Base-by-base conservation (phyloP, 192 early-diverging fungal genomes). In the Allomyces macrogynus region DNA sequence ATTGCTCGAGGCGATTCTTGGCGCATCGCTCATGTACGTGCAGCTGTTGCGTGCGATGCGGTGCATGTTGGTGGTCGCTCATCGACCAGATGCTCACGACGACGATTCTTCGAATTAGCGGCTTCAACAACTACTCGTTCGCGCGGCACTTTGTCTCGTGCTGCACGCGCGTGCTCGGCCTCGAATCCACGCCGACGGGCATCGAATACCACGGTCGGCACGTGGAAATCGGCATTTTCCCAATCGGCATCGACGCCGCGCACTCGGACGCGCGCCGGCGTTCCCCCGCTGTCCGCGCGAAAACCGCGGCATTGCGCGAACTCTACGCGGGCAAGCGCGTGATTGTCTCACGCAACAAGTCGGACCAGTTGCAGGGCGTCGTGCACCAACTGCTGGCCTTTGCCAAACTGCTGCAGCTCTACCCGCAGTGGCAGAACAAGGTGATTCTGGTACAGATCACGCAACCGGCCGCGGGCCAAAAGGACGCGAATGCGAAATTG, bases 381-480 rank as follows among this genome's bases (percentile, higher is more conserved):
- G 74, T 85, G 64, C 94, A 99, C 73, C 95, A 97, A 66, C 80
- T 99, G 20, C 81, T 86, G 54, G 87, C 92, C 0, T 99, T 93
- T 78, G 91, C 96, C 67, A 89, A 84, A 69, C 94, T 99, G 71
- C 75, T 99, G 61, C 79, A 78, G 26, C 76, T 83, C 24, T 97
- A 88, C 65, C 94, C 96, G 22, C 84, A 99, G 75, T 94, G 90
- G 89, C 87, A 81, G 40, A 80, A 85, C 73, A 89, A 92, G 73
- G 90, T 85, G 23, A 90, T 93, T 16, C 71, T 99, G 25, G 93
- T 99, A 60, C 96, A 99, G 73, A 93, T 99, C 42, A 93, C 94
- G 0, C 85, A 89, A 3, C 92, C 92, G 22, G 80, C 90, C 65
- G 83, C 83, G 72, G 77, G 81, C 32, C 80, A 80, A 64, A 81